These are phyloP conservation scores for Nemania serpens DNA, from an alignment of 2,329 filamentous ascomycete species.

Conservation along the genomic window DNA sequence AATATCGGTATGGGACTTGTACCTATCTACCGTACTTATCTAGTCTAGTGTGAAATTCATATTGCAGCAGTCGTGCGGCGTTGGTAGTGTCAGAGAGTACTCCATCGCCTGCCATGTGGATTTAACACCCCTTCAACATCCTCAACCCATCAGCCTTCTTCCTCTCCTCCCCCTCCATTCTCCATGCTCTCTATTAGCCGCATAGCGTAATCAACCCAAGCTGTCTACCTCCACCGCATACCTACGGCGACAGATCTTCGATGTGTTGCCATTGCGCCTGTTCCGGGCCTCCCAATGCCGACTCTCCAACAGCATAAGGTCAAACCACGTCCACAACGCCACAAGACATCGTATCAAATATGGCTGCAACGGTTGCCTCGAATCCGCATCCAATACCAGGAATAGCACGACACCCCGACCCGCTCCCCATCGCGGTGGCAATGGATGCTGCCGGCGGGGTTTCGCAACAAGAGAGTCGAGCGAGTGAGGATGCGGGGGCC, in stretches of 20 bases:
- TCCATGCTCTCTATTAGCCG: neutral
- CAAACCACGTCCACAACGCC: slow-evolving; percentile 13
- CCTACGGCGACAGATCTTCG: slow-evolving; percentile 12
- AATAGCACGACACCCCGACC: slow-evolving; percentile 32
- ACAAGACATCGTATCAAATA: slow-evolving; percentile 27
- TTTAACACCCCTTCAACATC: slow-evolving; percentile 21
- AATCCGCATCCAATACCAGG: slow-evolving; percentile 34
- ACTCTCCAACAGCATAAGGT: slow-evolving; percentile 21
- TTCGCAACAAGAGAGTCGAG: slow-evolving; percentile 22
- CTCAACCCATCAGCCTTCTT: slow-evolving; percentile 23
- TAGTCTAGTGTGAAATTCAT: no score
- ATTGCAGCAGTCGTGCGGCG: no score
- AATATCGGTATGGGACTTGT: neutral
- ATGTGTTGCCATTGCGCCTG: slow-evolving; percentile 23
- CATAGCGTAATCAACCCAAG: neutral
- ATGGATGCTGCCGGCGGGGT: slow-evolving; percentile 28
- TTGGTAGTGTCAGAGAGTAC: neutral
- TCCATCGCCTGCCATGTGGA: no score
- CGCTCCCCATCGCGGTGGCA: slow-evolving; percentile 29
- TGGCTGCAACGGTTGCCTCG: slow-evolving; percentile 42
- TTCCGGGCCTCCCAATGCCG: slow-evolving; percentile 25
- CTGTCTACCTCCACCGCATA: neutral
- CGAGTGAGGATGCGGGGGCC: slow-evolving; percentile 31
- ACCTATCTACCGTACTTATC: neutral
- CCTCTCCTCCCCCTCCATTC: neutral